Evolutionary conservation across 352 stramenopile genomes (phyloP), one percentile per base, ranked within the genome.

Genomic region (Chrysophaeum taylorii): DNA sequence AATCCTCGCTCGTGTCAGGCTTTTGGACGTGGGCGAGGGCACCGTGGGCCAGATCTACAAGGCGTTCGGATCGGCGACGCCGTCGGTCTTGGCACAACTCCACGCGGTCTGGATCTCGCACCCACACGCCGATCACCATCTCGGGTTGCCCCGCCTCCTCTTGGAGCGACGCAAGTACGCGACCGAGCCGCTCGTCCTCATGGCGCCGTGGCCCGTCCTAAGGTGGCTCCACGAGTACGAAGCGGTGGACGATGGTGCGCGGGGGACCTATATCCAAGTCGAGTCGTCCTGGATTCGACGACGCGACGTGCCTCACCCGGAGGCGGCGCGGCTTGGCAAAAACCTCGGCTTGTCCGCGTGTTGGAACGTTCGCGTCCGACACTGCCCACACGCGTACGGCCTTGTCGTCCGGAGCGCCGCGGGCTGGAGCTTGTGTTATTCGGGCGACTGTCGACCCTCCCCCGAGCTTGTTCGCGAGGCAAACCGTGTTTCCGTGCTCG

Each of bases 21-120:
- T 98, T 64, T 76, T 98, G 25, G 94, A 98, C 78, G 91, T 87
- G 39, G 94, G 94, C n/a, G 94, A 98, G 88, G 93, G 93, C 37
- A 96, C 88, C 48, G 77, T 96, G 0, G 93, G 91, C 0, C 93
- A 98, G 78, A 72, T 98, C 21, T 23, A 45, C 33, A 66, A 45
- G 57, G 57, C 33, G 31, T 86, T 84, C 16, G 76, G 81, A 27
- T 45, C 12, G 7, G 42, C 25, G 69, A 63, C 48, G 52, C 23
- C 48, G 14, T 75, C 79, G 27, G 87, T 88, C 35, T 75, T 91
- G 12, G 75, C 79, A 75, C 73, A 82, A 36, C 75, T 97, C 38
- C 85, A 92, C 63, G 93, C 92, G 69, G 84, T 97, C 61, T 98
- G 92, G 92, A 93, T 98, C 68, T 97, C 91, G 25, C 94, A 98